Base-by-base conservation (phyloP, 2,329 filamentous ascomycete species). In the Ambrosiella xylebori region DNA sequence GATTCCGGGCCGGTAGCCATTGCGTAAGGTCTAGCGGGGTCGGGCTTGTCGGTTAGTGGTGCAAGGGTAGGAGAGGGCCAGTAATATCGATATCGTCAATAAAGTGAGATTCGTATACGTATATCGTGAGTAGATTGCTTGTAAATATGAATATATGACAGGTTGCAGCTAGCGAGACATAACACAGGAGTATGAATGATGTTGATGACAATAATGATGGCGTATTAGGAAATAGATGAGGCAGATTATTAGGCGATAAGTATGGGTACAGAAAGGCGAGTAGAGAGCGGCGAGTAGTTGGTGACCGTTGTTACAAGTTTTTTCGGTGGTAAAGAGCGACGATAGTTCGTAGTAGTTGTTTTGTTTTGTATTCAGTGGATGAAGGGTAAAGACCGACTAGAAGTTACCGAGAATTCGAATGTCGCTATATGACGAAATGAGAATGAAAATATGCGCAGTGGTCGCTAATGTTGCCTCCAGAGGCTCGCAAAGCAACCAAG, bases 1-100 rank as follows among this genome's bases (percentile, higher is more conserved):
- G 59, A 58, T 45, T 58, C 47, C 45, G 52, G 56, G 39, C 56
- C 56, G 40, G 59, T 27, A 37, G 27, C 41, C 41, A 19, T 57
- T 40, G 52, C n/a, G 17, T 27, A 1, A 11, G 27, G 38, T 54
- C 38, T 27, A 51, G 17, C 47, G 47, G 47, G 47, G 19, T 49
- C 45, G 47, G 47, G 47, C 9, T 51, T 51, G 47, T 41, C 44
- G 44, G n/a, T 13, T 13, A 15, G n/a, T 7, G 44, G 19, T 41
- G 11, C 7, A 15, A 47, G 3, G 44, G 44, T 8, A 2, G 44
- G 7, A 15, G n/a, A 47, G n/a, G n/a, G n/a, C 40, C 40, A 41
- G 40, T 12, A 5, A 27, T 27, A 27, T 27, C 2, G 27, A 27
- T 27, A 3, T 27, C 27, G 27, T 27, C 27, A 27, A 27, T 27